Percentiles rank a stretch among this genome's conserved stretches.
These are phyloP conservation scores for Thraustochytrium sp. DNA, from an alignment of 352 stramenopile species.

Conservation along the genomic window DNA sequence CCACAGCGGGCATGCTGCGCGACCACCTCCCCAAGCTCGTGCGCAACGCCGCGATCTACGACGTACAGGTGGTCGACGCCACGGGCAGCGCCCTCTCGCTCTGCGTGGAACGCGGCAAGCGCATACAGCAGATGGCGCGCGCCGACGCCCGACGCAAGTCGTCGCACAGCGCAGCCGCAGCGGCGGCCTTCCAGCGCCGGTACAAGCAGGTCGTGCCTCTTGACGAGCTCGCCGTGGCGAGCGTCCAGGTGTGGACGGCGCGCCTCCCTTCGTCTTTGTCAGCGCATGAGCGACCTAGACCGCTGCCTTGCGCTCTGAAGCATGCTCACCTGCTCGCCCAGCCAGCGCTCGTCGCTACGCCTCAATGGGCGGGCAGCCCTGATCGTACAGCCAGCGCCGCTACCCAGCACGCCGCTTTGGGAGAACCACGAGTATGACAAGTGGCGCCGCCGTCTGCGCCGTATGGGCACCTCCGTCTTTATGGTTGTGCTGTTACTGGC, in stretches of 20 bases:
- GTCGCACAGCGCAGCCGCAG: neutral
- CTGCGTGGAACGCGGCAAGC: neutral
- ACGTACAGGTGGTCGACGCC: neutral
- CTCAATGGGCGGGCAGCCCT: neutral
- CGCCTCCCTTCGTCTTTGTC: conserved; percentile 3
- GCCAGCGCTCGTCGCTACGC: neutral
- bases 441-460: neutral
- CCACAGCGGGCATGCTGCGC: neutral
- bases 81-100: conserved; percentile 12
- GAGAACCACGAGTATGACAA: conserved; percentile 37
- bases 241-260: neutral
- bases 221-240: neutral
- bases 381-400: neutral
- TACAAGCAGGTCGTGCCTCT: neutral
- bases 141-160: neutral
- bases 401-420: conserved; percentile 37
- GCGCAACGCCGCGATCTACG: neutral
- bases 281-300: neutral
- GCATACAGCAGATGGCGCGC: conserved; percentile 14
- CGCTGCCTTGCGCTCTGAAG: neutral
- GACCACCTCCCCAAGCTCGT: neutral
- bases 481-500: conserved; percentile 12
- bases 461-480: conserved; percentile 15
- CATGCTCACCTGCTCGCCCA: neutral
- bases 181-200: neutral